Conservation (phyloP, 1,284 basidiomycete species). For the Violaceomyces palustris region DNA sequence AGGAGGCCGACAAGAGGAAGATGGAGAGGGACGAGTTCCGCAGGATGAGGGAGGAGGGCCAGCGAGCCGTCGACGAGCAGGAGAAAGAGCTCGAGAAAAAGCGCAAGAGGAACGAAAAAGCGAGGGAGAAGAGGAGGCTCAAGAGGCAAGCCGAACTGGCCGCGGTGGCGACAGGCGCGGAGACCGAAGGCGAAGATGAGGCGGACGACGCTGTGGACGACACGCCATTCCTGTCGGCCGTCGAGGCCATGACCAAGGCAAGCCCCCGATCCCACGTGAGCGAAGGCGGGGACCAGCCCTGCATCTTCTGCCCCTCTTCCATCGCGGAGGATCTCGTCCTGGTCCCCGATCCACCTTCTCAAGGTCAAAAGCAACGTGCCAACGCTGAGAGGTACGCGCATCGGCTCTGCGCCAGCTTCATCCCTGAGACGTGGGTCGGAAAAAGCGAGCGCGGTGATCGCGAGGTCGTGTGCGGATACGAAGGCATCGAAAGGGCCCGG, state of each 20-base stretch:
- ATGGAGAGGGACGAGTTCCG: slow-evolving; percentile 57
- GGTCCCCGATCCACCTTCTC: slow-evolving; percentile 15
- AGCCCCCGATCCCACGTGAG: no score
- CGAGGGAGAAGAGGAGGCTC: slow-evolving; percentile 17
- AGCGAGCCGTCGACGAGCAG: slow-evolving; percentile 15
- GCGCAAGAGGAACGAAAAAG: slow-evolving; percentile 22
- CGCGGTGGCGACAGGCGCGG: not conserved
- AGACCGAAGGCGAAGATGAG: not conserved
- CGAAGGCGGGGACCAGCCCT: slow-evolving; percentile 16
- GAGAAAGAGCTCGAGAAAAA: slow-evolving; percentile 22
- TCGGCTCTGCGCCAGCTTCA: slow-evolving; percentile 44
- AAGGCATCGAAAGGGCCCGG: slow-evolving; percentile 37
- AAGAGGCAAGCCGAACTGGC: slow-evolving; percentile 8
- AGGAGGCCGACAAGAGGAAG: slow-evolving; percentile 36
- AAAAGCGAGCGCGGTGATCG: slow-evolving; percentile 13
- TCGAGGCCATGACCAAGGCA: no score
- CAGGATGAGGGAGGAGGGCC: slow-evolving; percentile 48
- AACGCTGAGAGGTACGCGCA: slow-evolving; percentile 36
- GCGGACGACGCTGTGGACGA: no score
- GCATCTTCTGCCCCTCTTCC: slow-evolving; percentile 53
- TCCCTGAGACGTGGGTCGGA: slow-evolving; percentile 48
- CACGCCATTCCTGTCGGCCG: no score
- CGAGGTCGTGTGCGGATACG: slow-evolving; percentile 38
- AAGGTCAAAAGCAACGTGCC: slow-evolving; percentile 13
- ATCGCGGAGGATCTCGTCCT: slow-evolving; percentile 29